A percentile compares a stretch with the other conserved stretches of the same genome.
phyloP scores from a whole-genome alignment of 129 eudicot genomes.

The Saussurea involucrata region DNA sequence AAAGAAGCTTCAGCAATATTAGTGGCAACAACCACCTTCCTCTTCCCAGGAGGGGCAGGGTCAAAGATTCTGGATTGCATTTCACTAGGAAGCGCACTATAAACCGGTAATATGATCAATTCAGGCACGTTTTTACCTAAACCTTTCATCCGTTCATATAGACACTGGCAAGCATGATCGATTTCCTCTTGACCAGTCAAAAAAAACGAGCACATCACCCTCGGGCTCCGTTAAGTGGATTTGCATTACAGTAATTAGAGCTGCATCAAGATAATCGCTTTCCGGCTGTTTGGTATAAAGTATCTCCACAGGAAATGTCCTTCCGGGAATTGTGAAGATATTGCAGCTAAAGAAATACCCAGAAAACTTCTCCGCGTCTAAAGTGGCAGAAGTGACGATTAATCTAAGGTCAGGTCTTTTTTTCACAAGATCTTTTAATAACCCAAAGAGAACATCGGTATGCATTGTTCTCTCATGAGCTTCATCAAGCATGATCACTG shows the following conservation, averaged over 20 bases:
- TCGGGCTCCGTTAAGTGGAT: conserved; percentile 94
- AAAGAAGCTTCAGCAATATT: conserved; percentile 50
- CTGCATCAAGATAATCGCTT: conserved; percentile 86
- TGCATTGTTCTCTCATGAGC: conserved; percentile 89
- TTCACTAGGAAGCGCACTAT: conserved; percentile 95
- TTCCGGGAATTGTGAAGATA: conserved; percentile 90
- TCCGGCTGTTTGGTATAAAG: conserved; percentile 91
- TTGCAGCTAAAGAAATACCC: conserved; percentile 82
- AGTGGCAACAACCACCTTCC: conserved; percentile 60
- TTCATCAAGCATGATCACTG: conserved; percentile 90
- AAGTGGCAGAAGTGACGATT: conserved; percentile 88
- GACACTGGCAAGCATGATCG: conserved; percentile 83
- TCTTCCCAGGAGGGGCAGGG: conserved; percentile 91
- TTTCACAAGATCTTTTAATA: conserved; percentile 57
- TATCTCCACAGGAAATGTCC: conserved; percentile 87
- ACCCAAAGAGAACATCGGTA: conserved; percentile 90
- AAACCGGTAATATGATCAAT: conserved; percentile 76
- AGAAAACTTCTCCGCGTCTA: conserved; percentile 90
- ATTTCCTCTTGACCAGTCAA: conserved; percentile 97
- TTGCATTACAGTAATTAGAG: conserved; percentile 82
- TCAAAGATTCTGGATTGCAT: conserved; percentile 92
- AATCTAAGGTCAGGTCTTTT: conserved; percentile 77
- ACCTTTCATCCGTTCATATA: conserved; percentile 84
- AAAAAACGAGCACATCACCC: conserved; percentile 79
- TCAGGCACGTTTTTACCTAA: conserved; percentile 85